phyloP scores from a whole-genome alignment of 75 land plant species.

The Gnetum montanum region DNA sequence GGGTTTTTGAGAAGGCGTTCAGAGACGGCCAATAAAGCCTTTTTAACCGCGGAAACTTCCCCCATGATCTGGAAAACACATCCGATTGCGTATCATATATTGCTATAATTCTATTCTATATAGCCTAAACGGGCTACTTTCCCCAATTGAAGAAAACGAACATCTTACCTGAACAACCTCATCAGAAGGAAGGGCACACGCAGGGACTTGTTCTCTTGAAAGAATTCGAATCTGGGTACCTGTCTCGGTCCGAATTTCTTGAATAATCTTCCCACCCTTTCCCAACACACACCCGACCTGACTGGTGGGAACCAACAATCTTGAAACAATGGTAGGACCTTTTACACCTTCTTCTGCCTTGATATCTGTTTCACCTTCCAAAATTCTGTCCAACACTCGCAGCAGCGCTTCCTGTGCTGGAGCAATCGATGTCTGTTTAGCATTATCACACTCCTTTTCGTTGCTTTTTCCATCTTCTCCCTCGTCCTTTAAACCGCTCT shows the following conservation, averaged over 20 bases:
- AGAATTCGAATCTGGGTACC: conserved; percentile 71
- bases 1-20: conserved; percentile 50
- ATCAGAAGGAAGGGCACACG: conserved; percentile 47
- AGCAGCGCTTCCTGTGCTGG: conserved; percentile 52
- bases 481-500: not conserved
- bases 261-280: conserved; percentile 56
- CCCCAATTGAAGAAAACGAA: too few relatives aligned
- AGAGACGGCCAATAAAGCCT: conserved; percentile 51
- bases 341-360: conserved; percentile 22
- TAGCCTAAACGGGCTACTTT: too few relatives aligned
- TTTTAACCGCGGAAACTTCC: conserved; percentile 28
- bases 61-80: conserved; percentile 48
- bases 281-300: conserved; percentile 71
- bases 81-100: too few relatives aligned
- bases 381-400: conserved; percentile 46
- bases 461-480: conserved; percentile 5
- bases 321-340: conserved; percentile 21
- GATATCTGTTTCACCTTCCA: conserved; percentile 26
- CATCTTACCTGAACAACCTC: conserved; percentile 64
- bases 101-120: too few relatives aligned
- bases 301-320: conserved; percentile 54
- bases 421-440: conserved; percentile 12
- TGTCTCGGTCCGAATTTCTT: conserved; percentile 67
- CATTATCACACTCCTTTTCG: not conserved
- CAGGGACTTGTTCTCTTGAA: conserved; percentile 66